Conservation (phyloP, 768 basidiomycete genomes). For the Chiua virens region DNA sequence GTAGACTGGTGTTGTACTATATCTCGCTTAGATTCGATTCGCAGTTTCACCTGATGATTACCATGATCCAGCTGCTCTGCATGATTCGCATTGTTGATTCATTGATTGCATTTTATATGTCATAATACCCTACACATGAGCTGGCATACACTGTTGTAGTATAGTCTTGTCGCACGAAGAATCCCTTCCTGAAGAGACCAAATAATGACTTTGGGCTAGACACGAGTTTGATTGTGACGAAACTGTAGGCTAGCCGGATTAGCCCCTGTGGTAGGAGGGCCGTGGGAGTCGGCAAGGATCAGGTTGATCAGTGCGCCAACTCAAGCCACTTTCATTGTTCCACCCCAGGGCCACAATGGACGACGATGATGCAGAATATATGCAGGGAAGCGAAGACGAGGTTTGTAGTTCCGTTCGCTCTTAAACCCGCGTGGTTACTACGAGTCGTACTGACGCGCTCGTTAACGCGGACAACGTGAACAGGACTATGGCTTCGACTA, state of each 20-base stretch:
- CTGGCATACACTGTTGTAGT: constrained; percentile 24
- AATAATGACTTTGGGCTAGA: no score
- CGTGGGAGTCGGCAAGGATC: neutral
- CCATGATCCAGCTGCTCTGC: neutral
- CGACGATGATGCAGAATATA: constrained; percentile 92
- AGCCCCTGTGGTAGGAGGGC: no score
- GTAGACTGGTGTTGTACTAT: neutral
- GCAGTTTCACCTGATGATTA: constrained; percentile 1
- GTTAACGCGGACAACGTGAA: constrained; percentile 2
- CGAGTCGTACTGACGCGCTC: constrained; percentile 1
- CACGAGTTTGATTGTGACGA: no score
- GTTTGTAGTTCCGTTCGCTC: constrained; percentile 36
- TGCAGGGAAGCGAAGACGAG: constrained; percentile 88
- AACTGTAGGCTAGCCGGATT: no score
- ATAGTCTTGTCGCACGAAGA: neutral
- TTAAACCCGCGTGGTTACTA: neutral
- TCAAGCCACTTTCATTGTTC: constrained; percentile 5
- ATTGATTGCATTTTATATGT: constrained; percentile 12
- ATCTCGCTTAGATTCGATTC: constrained; percentile 1
- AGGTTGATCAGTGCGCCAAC: neutral
- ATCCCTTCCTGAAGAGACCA: no score
- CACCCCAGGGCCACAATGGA: constrained; percentile 54
- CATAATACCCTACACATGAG: constrained; percentile 29
- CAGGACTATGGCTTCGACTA: constrained; percentile 97
- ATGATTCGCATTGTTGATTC: constrained; percentile 10